Evolutionary conservation across 148 eudicot genomes (phyloP).

Genomic region (Vaccinium macrocarpon): DNA sequence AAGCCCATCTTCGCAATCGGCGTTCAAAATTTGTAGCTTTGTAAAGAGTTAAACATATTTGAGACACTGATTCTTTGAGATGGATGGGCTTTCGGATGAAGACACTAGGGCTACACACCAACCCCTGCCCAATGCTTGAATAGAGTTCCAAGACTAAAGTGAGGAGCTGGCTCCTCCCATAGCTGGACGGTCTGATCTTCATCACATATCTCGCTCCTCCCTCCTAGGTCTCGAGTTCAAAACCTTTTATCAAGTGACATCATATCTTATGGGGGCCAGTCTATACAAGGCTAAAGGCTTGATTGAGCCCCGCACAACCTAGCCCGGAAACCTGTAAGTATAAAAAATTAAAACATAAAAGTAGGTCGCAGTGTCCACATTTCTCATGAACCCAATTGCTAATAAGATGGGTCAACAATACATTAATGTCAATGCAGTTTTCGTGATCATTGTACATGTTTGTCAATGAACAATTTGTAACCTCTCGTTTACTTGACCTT

Average conservation of each 20-base stretch:
- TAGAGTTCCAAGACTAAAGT: too few species aligned
- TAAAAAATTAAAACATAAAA: neutral
- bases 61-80: too few species aligned
- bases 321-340: neutral
- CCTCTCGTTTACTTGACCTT: neutral
- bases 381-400: neutral
- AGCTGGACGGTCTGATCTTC: too few species aligned
- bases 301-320: too few species aligned
- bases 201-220: neutral
- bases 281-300: too few species aligned
- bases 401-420: neutral
- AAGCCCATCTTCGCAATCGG: too few species aligned
- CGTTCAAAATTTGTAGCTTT: too few species aligned
- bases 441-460: neutral
- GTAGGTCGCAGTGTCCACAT: neutral
- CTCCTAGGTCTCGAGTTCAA: neutral
- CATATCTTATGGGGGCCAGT: neutral
- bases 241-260: neutral
- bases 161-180: too few species aligned
- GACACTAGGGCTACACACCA: too few species aligned
- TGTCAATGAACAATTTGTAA: neutral
- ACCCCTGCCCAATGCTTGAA: too few species aligned
- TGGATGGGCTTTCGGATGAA: too few species aligned
- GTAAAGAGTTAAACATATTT: too few species aligned
- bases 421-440: neutral